Percentiles rank a stretch among this genome's conserved stretches.
Conservation (phyloP, 768 basidiomycete genomes). For the Inosperma sp. region DNA sequence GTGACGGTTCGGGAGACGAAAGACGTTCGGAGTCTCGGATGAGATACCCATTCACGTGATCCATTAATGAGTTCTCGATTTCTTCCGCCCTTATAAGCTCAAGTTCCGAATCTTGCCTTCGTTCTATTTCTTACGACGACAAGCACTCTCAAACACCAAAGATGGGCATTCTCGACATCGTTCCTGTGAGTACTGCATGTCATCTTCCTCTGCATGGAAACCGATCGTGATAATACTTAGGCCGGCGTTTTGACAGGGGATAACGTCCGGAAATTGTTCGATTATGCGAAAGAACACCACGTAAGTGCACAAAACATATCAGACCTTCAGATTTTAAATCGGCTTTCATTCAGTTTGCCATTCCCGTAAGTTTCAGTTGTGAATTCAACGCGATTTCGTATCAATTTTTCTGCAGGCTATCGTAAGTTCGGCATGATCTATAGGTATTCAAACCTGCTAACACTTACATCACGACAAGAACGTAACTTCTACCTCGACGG, state of each 20-base stretch:
- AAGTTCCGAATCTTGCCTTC: background rate
- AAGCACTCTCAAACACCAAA: conserved; percentile 9
- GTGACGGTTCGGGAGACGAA: no score
- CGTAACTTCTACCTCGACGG: conserved; percentile 92
- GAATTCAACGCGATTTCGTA: conserved; percentile 6
- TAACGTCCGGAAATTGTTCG: conserved; percentile 90
- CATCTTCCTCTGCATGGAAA: no score
- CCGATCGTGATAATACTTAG: conserved; percentile 35
- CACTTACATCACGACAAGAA: conserved; percentile 50
- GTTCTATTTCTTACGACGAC: background rate
- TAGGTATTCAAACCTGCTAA: conserved; percentile 2
- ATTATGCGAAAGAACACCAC: conserved; percentile 86
- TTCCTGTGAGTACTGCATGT: conserved; percentile 56
- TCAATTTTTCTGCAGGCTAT: conserved; percentile 50
- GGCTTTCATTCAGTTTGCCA: conserved; percentile 58
- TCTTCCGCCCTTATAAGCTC: no score
- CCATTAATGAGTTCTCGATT: no score
- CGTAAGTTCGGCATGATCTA: conserved; percentile 43
- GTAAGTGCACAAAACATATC: conserved; percentile 36
- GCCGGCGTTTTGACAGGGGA: conserved; percentile 95
- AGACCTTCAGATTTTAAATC: conserved; percentile 4
- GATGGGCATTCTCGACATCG: conserved; percentile 82
- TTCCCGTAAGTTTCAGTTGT: conserved; percentile 56
- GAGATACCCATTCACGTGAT: no score
- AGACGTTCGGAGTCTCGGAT: no score